Percentiles rank a stretch among this genome's conserved stretches.
phyloP scores from a whole-genome alignment of 2,329 filamentous ascomycete species.

The Lachnellula willkommii region DNA sequence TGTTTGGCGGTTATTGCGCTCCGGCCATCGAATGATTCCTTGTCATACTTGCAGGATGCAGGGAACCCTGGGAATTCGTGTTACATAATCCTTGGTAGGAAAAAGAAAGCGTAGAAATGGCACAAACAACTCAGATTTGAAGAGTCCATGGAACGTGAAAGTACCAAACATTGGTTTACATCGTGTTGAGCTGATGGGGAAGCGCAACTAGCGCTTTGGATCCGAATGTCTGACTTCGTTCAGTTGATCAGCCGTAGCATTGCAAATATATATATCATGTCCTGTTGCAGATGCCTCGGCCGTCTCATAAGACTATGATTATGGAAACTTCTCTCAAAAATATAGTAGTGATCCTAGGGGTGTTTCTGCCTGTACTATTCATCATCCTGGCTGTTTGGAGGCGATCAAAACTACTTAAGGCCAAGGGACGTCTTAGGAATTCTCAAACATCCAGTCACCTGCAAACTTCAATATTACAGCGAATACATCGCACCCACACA shows the following conservation, averaged over 20 bases:
- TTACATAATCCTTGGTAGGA: not conserved
- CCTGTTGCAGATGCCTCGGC: no score
- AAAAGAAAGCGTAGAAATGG: not conserved
- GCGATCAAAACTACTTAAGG: not conserved
- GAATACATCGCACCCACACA: conserved; percentile 14
- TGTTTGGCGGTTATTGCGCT: not conserved
- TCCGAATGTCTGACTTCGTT: no score
- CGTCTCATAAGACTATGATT: no score
- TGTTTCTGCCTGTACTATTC: not conserved
- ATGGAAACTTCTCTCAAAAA: no score
- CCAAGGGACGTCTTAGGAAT: not conserved
- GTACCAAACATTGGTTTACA: no score
- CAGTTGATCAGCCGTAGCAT: no score
- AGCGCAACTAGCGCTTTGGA: no score
- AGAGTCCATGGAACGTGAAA: no score
- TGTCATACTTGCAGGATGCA: not conserved
- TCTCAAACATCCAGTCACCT: conserved; percentile 5
- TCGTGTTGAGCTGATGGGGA: no score
- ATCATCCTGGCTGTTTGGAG: not conserved
- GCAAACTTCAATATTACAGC: conserved; percentile 11
- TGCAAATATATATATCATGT: no score
- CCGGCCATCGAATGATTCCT: not conserved
- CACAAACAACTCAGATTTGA: not conserved
- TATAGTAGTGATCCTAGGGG: not conserved
- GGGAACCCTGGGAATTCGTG: not conserved